Evolutionary conservation across 2,329 filamentous ascomycete species (phyloP), one percentile per base, ranked within the genome.

Genomic region (Verticillium klebahnii): DNA sequence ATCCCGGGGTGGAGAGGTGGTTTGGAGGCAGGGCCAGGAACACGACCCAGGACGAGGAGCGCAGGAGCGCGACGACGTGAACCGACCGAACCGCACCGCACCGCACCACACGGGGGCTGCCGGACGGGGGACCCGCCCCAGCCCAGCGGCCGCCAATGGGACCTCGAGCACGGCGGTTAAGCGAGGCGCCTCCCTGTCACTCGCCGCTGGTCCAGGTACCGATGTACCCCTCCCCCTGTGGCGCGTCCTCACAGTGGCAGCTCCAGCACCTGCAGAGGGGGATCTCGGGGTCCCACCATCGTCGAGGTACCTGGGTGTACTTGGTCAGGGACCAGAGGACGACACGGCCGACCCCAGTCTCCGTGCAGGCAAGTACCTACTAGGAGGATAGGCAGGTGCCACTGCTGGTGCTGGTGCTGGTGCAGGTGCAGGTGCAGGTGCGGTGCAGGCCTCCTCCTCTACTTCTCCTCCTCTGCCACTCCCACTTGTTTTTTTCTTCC

Each of bases 1-100:
- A 72, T 73, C 71, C 58, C 64, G 69, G 65, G 68, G 71, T 70
- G 67, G 70, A 69, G 70, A 54, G 58, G 58, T 59, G 17, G 58
- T 59, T 59, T 50, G 54, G 54, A 56, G 54, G 54, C 25, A 25
- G 54, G 29, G 15, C 15, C 25, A 31, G 25, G n/a, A 29, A 29
- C 29, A 29, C 29, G 29, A 5, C 29, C 29, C 29, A 29, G 29
- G 29, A 29, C 29, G 29, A 29, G 29, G 17, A 15, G 37, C 34
- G 32, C 31, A 23, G 56, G 34, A 29, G 36, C 11, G 19, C 25
- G 54, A 56, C 25, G 17, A 29, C 29, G 29, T 29, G 23, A 29
- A 25, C 23, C 52, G 52, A 11, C 29, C 14, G 34, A 36, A 56
- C 54, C 54, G 31, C 25, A 56, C 54, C 25, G 17, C 54, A 56